Conservation (phyloP, 345 rosid species). For the Sapria himalayana region DNA sequence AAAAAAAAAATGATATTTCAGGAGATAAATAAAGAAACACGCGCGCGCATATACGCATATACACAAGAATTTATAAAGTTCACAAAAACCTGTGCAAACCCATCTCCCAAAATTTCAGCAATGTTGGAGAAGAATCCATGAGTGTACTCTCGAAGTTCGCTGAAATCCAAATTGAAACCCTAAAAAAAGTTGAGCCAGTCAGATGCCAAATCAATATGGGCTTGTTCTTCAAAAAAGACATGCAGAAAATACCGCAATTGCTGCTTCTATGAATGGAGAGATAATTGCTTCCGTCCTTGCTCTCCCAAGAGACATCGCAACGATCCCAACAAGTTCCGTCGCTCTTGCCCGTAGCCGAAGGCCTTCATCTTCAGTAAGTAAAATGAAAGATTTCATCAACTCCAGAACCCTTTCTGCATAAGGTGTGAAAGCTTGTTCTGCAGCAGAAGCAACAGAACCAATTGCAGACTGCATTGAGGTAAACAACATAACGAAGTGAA, state of each 20-base stretch:
- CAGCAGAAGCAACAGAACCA: conserved; percentile 96
- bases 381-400: conserved; percentile 81
- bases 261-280: conserved; percentile 83
- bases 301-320: conserved; percentile 94
- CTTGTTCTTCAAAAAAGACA: too few relatives aligned
- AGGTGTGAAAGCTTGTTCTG: conserved; percentile 90
- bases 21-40: conserved; percentile 1
- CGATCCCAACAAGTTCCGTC: conserved; percentile 97
- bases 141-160: conserved; percentile 92
- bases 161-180: conserved; percentile 88
- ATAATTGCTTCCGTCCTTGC: conserved; percentile 62
- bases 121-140: conserved; percentile 97
- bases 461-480: conserved; percentile 67
- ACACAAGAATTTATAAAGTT: conserved; percentile 7
- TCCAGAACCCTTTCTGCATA: conserved; percentile 88
- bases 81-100: conserved; percentile 50
- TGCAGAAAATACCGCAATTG: conserved; percentile 60
- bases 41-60: conserved; percentile 7
- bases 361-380: conserved; percentile 75
- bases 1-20: conserved; percentile 9
- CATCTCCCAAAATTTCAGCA: conserved; percentile 83
- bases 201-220: too few relatives aligned
- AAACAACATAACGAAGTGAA: conserved; percentile 1
- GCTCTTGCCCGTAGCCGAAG: conserved; percentile 90
- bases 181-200: too few relatives aligned